phyloP scores from a whole-genome alignment of 1,139 yeast species.

The Hyphopichia pseudoburtonii region DNA sequence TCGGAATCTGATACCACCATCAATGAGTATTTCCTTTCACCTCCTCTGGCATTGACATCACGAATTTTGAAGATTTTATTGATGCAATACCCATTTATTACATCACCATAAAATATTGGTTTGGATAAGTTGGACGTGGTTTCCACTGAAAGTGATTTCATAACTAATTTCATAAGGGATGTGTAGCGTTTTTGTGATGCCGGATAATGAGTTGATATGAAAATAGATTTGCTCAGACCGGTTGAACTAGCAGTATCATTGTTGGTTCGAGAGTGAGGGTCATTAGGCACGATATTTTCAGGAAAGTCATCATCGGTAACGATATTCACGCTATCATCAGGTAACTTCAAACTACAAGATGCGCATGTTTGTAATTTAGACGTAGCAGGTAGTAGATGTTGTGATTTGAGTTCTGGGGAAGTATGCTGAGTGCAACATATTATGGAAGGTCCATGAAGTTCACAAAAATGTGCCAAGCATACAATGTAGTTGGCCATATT shows the following conservation, averaged over 20 bases:
- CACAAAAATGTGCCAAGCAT: slow-evolving; percentile 80
- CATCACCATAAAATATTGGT: slow-evolving; percentile 74
- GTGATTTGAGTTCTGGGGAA: slow-evolving; percentile 9
- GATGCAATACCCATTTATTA: slow-evolving; percentile 64
- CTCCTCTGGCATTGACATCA: slow-evolving; percentile 75
- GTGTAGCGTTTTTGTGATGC: slow-evolving; percentile 50
- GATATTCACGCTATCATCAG: slow-evolving; percentile 34
- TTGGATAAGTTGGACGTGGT: slow-evolving; percentile 63
- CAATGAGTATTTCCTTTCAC: slow-evolving; percentile 70
- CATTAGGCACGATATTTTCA: too few relatives aligned
- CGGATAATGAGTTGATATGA: slow-evolving; percentile 65
- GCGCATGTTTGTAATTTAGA: slow-evolving; percentile 52
- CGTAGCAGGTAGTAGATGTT: slow-evolving; percentile 20
- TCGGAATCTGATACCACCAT: slow-evolving; percentile 65
- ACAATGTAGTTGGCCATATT: slow-evolving; percentile 41
- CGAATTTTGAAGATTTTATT: slow-evolving; percentile 64
- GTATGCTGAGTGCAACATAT: slow-evolving; percentile 66
- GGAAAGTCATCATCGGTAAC: slow-evolving; percentile 21
- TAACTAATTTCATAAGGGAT: slow-evolving; percentile 58
- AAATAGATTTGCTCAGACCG: slow-evolving; percentile 13
- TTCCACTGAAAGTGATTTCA: slow-evolving; percentile 72
- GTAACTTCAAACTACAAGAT: slow-evolving; percentile 56
- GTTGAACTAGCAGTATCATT: too few relatives aligned
- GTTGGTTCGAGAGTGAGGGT: too few relatives aligned
- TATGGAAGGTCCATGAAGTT: slow-evolving; percentile 79